phyloP scores from a whole-genome alignment of 2,329 filamentous ascomycete genomes.

The Alternaria arborescens region DNA sequence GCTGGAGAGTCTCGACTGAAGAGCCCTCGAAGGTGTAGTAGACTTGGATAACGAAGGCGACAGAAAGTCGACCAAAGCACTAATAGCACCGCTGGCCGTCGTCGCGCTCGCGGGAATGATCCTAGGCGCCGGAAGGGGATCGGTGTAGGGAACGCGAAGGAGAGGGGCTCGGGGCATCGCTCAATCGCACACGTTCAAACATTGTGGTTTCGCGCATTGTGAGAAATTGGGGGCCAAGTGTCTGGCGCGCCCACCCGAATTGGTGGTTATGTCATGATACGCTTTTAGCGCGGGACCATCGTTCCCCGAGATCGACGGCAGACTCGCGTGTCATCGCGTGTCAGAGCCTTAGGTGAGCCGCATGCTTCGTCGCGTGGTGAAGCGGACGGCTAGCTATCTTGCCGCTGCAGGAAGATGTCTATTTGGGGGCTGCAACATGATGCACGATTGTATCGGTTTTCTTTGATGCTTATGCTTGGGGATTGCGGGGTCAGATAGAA shows the following conservation, averaged over 20 bases:
- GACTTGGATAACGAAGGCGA: conserved; percentile 51
- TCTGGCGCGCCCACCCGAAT: not conserved
- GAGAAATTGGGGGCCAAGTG: not conserved
- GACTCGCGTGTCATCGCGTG: not conserved
- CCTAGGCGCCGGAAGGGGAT: conserved; percentile 76
- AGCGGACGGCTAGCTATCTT: conserved; percentile 10
- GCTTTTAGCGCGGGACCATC: conserved; percentile 12
- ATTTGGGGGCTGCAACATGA: conserved; percentile 16
- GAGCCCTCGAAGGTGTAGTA: conserved; percentile 21
- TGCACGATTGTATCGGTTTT: conserved; percentile 5
- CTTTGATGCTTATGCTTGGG: conserved; percentile 3
- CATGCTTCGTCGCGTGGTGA: conserved; percentile 18
- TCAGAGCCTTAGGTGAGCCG: conserved; percentile 58
- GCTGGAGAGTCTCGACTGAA: conserved; percentile 13
- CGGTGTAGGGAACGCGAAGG: conserved; percentile 90
- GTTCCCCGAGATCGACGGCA: not conserved
- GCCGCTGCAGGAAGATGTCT: conserved; percentile 20
- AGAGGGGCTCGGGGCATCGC: conserved; percentile 63
- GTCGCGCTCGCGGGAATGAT: conserved; percentile 77
- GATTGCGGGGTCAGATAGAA: conserved; percentile 7
- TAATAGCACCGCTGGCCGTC: conserved; percentile 75
- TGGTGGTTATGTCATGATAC: conserved; percentile 25
- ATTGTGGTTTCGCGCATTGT: conserved; percentile 18
- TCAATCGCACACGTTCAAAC: conserved; percentile 9
- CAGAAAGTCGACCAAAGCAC: conserved; percentile 81